Base-by-base conservation (phyloP, 352 stramenopile genomes). In the Pelagophyceae sp. region DNA sequence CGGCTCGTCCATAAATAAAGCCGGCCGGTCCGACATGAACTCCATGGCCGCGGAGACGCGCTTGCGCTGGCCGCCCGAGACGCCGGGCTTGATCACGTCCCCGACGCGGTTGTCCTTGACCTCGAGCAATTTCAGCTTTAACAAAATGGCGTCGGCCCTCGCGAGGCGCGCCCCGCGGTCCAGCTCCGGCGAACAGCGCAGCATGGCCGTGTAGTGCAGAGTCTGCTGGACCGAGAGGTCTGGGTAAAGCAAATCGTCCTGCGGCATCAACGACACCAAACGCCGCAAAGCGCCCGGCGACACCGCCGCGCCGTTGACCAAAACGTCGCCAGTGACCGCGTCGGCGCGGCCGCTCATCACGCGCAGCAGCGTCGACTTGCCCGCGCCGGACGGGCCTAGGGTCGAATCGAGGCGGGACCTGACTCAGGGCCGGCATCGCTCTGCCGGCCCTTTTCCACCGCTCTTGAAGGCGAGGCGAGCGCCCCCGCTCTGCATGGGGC, bases 11-110 rank as follows among this genome's bases (percentile, higher is more conserved):
- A 93, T 69, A 76, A 93, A 91, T 45, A 93, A 50, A 54, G 92
- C 83, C 80, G 84, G 90, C 23, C 88, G 88, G 79, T 91, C 89
- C 19, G 83, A 54, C 29, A 92, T 87, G 27, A 93, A 85, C 76
- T 93, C 88, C 0, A 91, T 87, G 70, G 86, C 89, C 72, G 94
- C 93, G 0, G 85, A 88, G 19, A 93, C 83, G 29, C 90, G 81
- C 72, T 90, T 89, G 31, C 88, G 87, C 80, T 95, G 87, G 75
- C 90, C 86, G 6, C 89, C 82, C 2, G 85, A 90, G 3, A 85
- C 76, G 63, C 79, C 80, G 23, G 77, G 58, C n/a, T 80, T 67
- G 35, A 77, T 71, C 25, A 80, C 80, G 75, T 71, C 51, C 0
- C 77, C 77, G 15, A 82, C 76, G 11, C 15, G 5, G 11, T 33